phyloP scores from a whole-genome alignment of 2,329 filamentous ascomycete species.

The Davidsoniella australis region DNA sequence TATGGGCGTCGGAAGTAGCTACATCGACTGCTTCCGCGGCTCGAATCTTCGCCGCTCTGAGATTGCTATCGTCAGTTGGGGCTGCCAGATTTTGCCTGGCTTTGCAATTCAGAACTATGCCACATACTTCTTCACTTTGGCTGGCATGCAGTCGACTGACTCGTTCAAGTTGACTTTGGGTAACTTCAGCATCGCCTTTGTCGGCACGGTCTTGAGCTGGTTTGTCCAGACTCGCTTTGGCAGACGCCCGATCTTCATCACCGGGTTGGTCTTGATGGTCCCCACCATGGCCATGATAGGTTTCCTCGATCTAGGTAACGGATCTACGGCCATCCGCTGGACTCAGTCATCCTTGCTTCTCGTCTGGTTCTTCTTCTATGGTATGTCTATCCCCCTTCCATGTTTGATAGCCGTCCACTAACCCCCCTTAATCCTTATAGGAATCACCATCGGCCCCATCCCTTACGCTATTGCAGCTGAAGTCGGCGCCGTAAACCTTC shows the following conservation, averaged over 20 bases:
- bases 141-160: slow-evolving; percentile 22
- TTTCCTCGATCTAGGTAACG: slow-evolving; percentile 21
- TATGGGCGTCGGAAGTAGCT: slow-evolving; percentile 22
- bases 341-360: slow-evolving; percentile 25
- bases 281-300: slow-evolving; percentile 27
- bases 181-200: slow-evolving; percentile 26
- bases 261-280: slow-evolving; percentile 22
- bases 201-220: slow-evolving; percentile 27
- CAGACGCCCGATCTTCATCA: slow-evolving; percentile 26
- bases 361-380: slow-evolving; percentile 28
- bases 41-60: slow-evolving; percentile 29
- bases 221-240: slow-evolving; percentile 26
- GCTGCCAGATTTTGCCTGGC: slow-evolving; percentile 26
- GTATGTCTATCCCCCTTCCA: slow-evolving; percentile 4
- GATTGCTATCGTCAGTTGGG: slow-evolving; percentile 24
- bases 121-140: slow-evolving; percentile 30
- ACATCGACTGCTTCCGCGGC: slow-evolving; percentile 31
- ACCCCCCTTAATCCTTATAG: too few species aligned
- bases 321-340: slow-evolving; percentile 16
- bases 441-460: slow-evolving; percentile 26
- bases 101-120: slow-evolving; percentile 25
- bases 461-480: slow-evolving; percentile 28
- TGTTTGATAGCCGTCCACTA: too few species aligned
- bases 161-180: slow-evolving; percentile 27
- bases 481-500: slow-evolving; percentile 25